Evolutionary conservation across 2,329 filamentous ascomycete genomes (phyloP).

Genomic region (Aspergillus persii): DNA sequence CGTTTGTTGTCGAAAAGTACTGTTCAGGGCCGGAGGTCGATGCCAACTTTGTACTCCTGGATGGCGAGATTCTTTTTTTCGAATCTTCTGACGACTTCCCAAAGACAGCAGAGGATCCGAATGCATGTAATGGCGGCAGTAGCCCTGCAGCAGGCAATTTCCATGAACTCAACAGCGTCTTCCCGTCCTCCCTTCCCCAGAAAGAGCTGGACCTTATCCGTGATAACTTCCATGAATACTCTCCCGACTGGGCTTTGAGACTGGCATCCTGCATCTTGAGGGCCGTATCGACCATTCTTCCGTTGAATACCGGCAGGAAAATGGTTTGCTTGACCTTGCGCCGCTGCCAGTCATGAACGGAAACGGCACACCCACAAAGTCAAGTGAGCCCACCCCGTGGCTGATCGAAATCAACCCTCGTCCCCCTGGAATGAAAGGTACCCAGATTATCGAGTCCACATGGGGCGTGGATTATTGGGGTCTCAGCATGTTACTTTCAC

Average conservation of each 20-base stretch:
- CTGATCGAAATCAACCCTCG: constrained; percentile 11
- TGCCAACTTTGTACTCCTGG: constrained; percentile 14
- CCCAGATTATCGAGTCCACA: not conserved
- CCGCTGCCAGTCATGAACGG: not conserved
- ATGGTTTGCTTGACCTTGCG: not conserved
- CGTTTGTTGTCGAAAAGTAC: constrained; percentile 12
- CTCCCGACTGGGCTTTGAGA: not conserved
- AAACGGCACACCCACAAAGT: not conserved
- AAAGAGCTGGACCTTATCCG: not conserved
- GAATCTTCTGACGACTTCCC: constrained; percentile 17
- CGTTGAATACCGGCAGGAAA: not conserved
- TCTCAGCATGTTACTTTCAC: not conserved
- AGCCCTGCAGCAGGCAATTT: not conserved
- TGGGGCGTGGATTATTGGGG: constrained; percentile 12
- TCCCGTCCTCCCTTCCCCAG: constrained; percentile 2
- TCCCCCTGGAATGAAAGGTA: not conserved
- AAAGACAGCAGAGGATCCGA: constrained; percentile 1
- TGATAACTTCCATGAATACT: not conserved
- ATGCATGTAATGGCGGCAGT: not conserved
- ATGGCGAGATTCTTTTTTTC: constrained; percentile 14
- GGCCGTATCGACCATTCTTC: constrained; percentile 5
- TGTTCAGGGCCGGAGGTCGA: constrained; percentile 17
- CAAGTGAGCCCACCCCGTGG: not conserved
- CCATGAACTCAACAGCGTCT: not conserved
- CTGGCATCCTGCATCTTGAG: constrained; percentile 8